Evolutionary conservation across 495 filamentous ascomycete species (phyloP), one percentile per base, ranked within the genome.

Genomic region (Penicillium pulvis): DNA sequence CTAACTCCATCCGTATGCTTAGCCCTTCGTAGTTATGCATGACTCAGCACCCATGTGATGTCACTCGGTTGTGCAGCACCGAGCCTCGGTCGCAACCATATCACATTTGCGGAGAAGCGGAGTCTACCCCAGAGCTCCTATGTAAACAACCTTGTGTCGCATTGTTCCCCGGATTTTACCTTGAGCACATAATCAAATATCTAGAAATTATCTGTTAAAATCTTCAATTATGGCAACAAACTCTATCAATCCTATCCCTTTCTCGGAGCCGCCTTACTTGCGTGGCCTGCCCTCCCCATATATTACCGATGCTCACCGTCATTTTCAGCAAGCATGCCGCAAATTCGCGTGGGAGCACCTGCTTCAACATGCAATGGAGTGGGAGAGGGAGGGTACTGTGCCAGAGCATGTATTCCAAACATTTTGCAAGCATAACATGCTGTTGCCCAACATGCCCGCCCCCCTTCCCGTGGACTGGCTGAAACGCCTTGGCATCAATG

Each of bases 201-300:
- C 10, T 12, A 3, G 3, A 20, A 42, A 0, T 20, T 12, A 31
- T 17, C n/a, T 24, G 47, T 39, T 33, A 20, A 7, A 23, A 23
- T 44, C 3, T 20, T n/a, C 43, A 54, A 68, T 7, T 12, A 78
- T 78, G 75, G 66, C 71, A 2, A 61, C 59, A 6, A 68, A 69
- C 39, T 72, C 71, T n/a, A 50, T 62, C 17, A 72, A 73, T 24
- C 73, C 75, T 3, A 68, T 90, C 54, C 89, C 89, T 47, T 91
- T 92, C 78, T 85, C 86, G 3, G 88, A 91, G 53, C 89, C 89
- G 2, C 85, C 89, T 0, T 91, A 85, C 71, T 78, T 91, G 48
- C 77, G 77, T 65, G 85, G 85, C 31, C 80, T 90, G 6, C 89
- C 88, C 3, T 88, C 85, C 2, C 83, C 89, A 20, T 89, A 90